Evolutionary conservation across 116 monocot genomes (phyloP), one percentile per base, ranked within the genome.

Genomic region (Trichopus zeylanicus): DNA sequence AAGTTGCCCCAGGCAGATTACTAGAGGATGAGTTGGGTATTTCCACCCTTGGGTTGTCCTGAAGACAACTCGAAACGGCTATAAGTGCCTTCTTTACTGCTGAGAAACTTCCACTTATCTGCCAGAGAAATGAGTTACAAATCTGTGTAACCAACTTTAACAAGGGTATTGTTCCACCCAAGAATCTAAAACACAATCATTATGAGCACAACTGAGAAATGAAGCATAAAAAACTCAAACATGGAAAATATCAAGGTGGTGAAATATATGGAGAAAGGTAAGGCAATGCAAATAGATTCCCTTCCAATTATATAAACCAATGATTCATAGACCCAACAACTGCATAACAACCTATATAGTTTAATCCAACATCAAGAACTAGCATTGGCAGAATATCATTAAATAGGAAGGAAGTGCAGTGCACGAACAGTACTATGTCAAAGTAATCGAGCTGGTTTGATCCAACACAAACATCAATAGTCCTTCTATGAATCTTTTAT

Each of bases 1-100:
- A 21, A 23, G 13, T 51, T 32, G 47, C 29, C 28, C 62, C 75
- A 66, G 67, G 59, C 46, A 70, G 47, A 61, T 69, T 85, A 34
- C 48, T 8, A 19, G 55, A 59, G 1, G 73, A 12, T 46, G 70
- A 67, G 35, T 32, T 78, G 30, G 66, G 49, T 64, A 60, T 0
- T 62, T 81, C 84, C 62, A 53, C 54, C 58, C 64, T 78, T n/a
- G 55, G 67, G 28, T 81, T 73, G 31, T 82, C 92, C 61, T 79
- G 88, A 42, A 87, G 78, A 57, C 92, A 81, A 53, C 74, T 63
- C 13, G 88, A 78, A 68, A 92, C 81, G 42, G 79, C 68, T 48
- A 84, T 2, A 7, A 92, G 55, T 65, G 92, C 92, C 58, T 80
- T 92, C 67, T 52, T 92, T 56, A 84, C 87, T 64, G 81, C 69